A percentile compares a stretch with the other conserved stretches of the same genome.
Conservation (phyloP, 2,329 filamentous ascomycete genomes). For the Teratosphaeria epicoccoides region DNA sequence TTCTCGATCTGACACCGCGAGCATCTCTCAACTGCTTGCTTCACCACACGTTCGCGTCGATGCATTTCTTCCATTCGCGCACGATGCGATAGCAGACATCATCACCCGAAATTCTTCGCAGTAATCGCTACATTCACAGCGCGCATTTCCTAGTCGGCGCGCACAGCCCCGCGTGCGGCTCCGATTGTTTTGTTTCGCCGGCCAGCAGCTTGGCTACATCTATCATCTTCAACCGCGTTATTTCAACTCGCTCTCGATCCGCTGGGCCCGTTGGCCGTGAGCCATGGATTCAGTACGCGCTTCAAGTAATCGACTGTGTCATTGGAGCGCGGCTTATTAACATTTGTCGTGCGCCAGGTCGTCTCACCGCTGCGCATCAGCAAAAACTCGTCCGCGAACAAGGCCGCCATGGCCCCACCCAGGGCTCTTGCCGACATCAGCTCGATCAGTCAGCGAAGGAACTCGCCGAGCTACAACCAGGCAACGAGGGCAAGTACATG, state of each 20-base stretch:
- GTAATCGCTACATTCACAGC: background rate
- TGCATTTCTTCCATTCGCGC: background rate
- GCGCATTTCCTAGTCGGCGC: background rate
- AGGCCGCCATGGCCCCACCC: constrained; percentile 44
- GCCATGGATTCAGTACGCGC: constrained; percentile 10
- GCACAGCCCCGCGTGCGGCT: background rate
- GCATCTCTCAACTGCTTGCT: background rate
- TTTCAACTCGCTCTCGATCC: constrained; percentile 1
- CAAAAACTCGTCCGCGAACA: constrained; percentile 57
- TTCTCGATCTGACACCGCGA: too few species aligned
- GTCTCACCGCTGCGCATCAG: constrained; percentile 71
- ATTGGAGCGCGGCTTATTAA: constrained; percentile 5
- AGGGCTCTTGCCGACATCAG: constrained; percentile 83
- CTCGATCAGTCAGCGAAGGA: constrained; percentile 72
- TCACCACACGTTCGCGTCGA: background rate
- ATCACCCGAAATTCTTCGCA: background rate
- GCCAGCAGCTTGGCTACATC: background rate
- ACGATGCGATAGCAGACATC: background rate
- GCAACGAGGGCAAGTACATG: constrained; percentile 50
- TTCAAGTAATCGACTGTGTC: background rate
- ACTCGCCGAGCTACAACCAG: constrained; percentile 86
- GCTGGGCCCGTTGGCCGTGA: background rate
- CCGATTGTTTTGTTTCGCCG: background rate
- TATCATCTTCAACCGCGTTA: constrained; percentile 1
- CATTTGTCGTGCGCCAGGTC: constrained; percentile 41